Evolutionary conservation across 176 grass and related monocot genomes (phyloP), one percentile per base, ranked within the genome.

Genomic region (Oryza punctata): DNA sequence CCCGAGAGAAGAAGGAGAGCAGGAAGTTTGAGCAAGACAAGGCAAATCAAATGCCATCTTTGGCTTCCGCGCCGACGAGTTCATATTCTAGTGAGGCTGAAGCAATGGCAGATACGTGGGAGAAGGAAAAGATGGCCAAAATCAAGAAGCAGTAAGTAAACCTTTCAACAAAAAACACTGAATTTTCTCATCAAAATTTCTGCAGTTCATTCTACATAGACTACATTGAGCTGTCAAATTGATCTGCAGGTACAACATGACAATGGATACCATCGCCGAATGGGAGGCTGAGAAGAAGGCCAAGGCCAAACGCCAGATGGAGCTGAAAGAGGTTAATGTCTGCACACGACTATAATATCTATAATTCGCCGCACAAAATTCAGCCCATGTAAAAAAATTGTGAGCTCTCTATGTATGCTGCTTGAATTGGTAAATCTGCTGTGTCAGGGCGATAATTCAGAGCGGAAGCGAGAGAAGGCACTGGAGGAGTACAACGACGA

Each of bases 271-370:
- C 4, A 93, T 93, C 70, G 73, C 73, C 2, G 87, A 93, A 83
- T 95, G 93, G 96, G 93, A 93, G 87, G 65, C 52, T 5, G 82
- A 91, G 72, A 95, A 91, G 87, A 91, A 84, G 85, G 69, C 64
- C 46, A 93, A 93, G 72, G 89, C 93, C 10, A 86, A 78, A 87
- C 69, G 79, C 25, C 77, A 82, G 19, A 85, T 80, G 87, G 63
- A 88, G 3, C 79, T 46, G 12, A 91, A 85, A 83, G 54, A 95
- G 92, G 96, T 97, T 41, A 41, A 41, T 41, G 73, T 79, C 10
- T 47, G 63, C 61, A 70, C 40, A 9, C 27, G n/a, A 59, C 54
- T 1, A 27, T 18, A 66, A 29, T 67, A 65, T 69, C 7, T 40
- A 9, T 40, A 40, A 40, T 44, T 46, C 38, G 43, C 16, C 15